A percentile compares a stretch with the other conserved stretches of the same genome.
Conservation (phyloP, 805 yeast species). For the Saturnispora bothae region DNA sequence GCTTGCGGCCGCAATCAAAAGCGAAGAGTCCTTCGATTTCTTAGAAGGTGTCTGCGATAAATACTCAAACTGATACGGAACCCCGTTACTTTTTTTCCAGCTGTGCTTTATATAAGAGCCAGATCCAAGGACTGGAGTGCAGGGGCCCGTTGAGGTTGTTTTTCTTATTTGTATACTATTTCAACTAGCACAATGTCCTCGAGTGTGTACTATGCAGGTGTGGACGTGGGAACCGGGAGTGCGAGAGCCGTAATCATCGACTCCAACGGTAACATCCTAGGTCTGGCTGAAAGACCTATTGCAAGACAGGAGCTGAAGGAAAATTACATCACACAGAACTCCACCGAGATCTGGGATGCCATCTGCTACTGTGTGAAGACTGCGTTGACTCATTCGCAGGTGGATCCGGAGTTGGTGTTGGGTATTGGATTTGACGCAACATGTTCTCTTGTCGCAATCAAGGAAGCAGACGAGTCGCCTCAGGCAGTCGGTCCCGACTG, state of each 20-base stretch:
- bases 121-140: too few relatives aligned
- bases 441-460: constrained; percentile 80
- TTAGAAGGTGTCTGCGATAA: constrained; percentile 53
- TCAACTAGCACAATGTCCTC: background rate
- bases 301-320: constrained; percentile 67
- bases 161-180: background rate
- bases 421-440: constrained; percentile 98
- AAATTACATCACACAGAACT: constrained; percentile 72
- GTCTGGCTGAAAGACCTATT: constrained; percentile 70
- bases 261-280: constrained; percentile 68
- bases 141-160: background rate
- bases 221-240: constrained; percentile 83
- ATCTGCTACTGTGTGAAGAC: constrained; percentile 74
- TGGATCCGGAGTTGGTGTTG: constrained; percentile 54
- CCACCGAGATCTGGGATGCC: constrained; percentile 85
- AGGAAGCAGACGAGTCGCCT: constrained; percentile 55
- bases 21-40: constrained; percentile 88
- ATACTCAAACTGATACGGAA: too few relatives aligned
- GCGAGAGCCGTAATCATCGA: constrained; percentile 92
- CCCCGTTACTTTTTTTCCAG: too few relatives aligned
- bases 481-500: constrained; percentile 92
- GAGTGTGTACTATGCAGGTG: constrained; percentile 25
- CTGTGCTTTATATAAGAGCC: too few relatives aligned
- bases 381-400: constrained; percentile 63
- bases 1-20: constrained; percentile 71